Conservation (phyloP, 768 basidiomycete genomes). For the Stropharia rugosoannulata region DNA sequence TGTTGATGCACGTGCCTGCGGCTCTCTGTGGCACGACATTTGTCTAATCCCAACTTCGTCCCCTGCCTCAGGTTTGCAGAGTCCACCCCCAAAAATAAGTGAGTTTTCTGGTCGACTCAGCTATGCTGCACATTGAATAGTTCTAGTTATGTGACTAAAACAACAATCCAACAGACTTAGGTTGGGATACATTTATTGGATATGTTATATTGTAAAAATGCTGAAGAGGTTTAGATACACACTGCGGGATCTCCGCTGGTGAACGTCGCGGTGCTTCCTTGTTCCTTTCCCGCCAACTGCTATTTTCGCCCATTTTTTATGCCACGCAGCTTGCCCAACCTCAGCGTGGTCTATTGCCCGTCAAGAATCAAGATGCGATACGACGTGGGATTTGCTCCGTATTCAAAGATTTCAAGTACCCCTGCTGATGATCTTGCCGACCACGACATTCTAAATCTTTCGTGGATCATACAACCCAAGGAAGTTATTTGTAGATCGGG, state of each 20-base stretch:
- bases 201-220: too few relatives aligned
- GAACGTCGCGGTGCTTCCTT: slow-evolving; percentile 9
- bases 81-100: too few relatives aligned
- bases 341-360: slow-evolving; percentile 9
- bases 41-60: too few relatives aligned
- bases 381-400: slow-evolving; percentile 30
- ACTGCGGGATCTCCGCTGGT: background rate
- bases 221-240: too few relatives aligned
- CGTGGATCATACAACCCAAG: slow-evolving; percentile 13
- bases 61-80: too few relatives aligned
- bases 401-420: slow-evolving; percentile 15
- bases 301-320: slow-evolving; percentile 14
- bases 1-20: background rate
- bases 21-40: background rate
- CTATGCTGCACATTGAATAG: too few relatives aligned
- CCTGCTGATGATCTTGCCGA: slow-evolving; percentile 13
- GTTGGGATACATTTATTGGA: too few relatives aligned
- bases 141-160: too few relatives aligned
- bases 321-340: slow-evolving; percentile 13
- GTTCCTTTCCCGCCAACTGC: slow-evolving; percentile 12
- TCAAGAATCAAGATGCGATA: slow-evolving; percentile 20
- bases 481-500: slow-evolving; percentile 14
- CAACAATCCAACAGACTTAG: too few relatives aligned
- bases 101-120: too few relatives aligned
- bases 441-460: slow-evolving; percentile 7